Base-by-base conservation (phyloP, 1,284 basidiomycete species). In the Grifola frondosa region DNA sequence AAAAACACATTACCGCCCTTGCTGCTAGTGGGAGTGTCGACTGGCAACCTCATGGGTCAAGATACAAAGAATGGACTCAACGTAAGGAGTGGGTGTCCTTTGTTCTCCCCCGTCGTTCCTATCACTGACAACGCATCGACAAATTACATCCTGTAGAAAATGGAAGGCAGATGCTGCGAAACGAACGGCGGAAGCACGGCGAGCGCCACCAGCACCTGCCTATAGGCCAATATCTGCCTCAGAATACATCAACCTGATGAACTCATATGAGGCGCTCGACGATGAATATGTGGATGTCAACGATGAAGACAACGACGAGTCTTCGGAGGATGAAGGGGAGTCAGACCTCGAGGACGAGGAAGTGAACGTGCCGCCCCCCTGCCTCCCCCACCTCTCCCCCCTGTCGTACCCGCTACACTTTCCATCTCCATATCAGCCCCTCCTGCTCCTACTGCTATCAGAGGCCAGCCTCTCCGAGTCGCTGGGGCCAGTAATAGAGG, bases 1-100 rank as follows among this genome's bases (percentile, higher is more conserved):
- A 61, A 30, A 59, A 54, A 37, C 57, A 65, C 38, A 37, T 68
- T 25, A 39, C 53, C 12, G 53, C 55, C 2, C 50, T 65, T 7
- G 43, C 41, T 3, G 51, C 44, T n/a, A 60, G 46, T 10, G 60
- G 60, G 6, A 43, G 42, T 3, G 52, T 52, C 1, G 64, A 57
- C 1, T 68, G 66, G 66, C 46, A 49, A 22, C 46, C 36, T 7
- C 49, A 41, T 4, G 64, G 61, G 1, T 5, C 35, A 11, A 56
- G 53, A 21, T 48, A 53, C 24, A 25, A 31, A 2, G 58, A 61
- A 30, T 66, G 60, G 62, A 36, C 40, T 8, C 17, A 37, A 23
- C 51, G 64, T n/a, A 60, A 60, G 34, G 49, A 50, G 64, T 66
- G 37, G 24, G 60, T 51, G 23, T 21, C 13, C 13, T n/a, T n/a